These are phyloP conservation scores for Pilasporangium apinafurcum DNA, from an alignment of 352 stramenopile species.

Conservation along the genomic window DNA sequence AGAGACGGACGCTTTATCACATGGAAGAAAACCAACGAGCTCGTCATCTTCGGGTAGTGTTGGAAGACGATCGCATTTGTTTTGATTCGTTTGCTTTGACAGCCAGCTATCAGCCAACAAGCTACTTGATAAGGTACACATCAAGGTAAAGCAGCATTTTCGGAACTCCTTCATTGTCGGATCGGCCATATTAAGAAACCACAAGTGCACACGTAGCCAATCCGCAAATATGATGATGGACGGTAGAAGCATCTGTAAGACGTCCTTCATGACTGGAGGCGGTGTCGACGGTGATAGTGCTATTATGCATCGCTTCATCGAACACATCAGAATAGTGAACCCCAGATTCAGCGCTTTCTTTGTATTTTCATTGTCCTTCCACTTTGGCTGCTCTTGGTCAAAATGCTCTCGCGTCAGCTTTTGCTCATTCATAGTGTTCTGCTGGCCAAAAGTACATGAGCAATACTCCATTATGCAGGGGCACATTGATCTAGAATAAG, in stretches of 20 bases:
- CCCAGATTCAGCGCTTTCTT: constrained; percentile 1
- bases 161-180: constrained; percentile 2
- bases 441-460: too few relatives aligned
- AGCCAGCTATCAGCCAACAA: constrained; percentile 8
- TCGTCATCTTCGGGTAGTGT: constrained; percentile 33
- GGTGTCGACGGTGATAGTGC: constrained; percentile 2
- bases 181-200: constrained; percentile 8
- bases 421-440: neutral
- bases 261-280: constrained; percentile 3
- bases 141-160: constrained; percentile 2
- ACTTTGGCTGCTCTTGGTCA: neutral
- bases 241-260: constrained; percentile 31
- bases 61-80: neutral
- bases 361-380: neutral
- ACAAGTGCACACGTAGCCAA: constrained; percentile 32
- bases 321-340: constrained; percentile 1
- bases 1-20: too few relatives aligned
- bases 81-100: too few relatives aligned
- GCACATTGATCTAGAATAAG: neutral
- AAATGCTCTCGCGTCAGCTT: constrained; percentile 4
- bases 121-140: constrained; percentile 8
- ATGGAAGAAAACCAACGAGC: constrained; percentile 31
- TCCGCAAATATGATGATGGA: constrained; percentile 27
- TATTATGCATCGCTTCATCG: constrained; percentile 10
- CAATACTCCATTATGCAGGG: too few relatives aligned